Percentiles rank a stretch among this genome's conserved stretches.
These are phyloP conservation scores for Ziziphus jujuba DNA, from an alignment of 306 rosid species.

Conservation along the genomic window DNA sequence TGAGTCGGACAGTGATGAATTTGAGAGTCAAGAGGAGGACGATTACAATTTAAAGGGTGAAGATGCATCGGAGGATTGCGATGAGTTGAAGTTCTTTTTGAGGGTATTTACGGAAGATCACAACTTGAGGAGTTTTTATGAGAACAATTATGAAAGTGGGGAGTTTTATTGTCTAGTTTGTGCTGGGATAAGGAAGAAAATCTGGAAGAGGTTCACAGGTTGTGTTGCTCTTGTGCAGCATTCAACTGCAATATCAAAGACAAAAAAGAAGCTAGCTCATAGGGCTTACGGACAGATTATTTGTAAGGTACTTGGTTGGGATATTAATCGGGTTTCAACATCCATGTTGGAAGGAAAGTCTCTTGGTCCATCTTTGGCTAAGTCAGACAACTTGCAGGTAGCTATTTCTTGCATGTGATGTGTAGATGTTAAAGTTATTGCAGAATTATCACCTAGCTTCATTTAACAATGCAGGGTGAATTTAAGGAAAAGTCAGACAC, in stretches of 20 bases:
- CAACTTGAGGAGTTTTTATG: slow-evolving; percentile 27
- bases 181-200: slow-evolving; percentile 17
- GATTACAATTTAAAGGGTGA: not conserved
- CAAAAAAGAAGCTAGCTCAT: slow-evolving; percentile 59
- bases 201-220: slow-evolving; percentile 40
- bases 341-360: slow-evolving; percentile 44
- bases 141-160: slow-evolving; percentile 15
- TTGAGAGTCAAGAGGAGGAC: not conserved
- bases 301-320: slow-evolving; percentile 64
- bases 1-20: slow-evolving; percentile 1
- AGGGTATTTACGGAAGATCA: slow-evolving; percentile 17
- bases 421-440: not conserved
- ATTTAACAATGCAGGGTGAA: slow-evolving; percentile 15
- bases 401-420: not conserved
- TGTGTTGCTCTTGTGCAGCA: slow-evolving; percentile 59
- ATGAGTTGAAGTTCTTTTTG: slow-evolving; percentile 20
- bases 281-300: slow-evolving; percentile 61
- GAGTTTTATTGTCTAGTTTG: slow-evolving; percentile 32
- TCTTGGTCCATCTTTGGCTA: slow-evolving; percentile 30
- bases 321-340: slow-evolving; percentile 45
- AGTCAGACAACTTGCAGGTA: slow-evolving; percentile 33
- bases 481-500: slow-evolving; percentile 6
- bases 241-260: slow-evolving; percentile 46
- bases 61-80: not conserved
- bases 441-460: not conserved